Evolutionary conservation across 768 basidiomycete genomes (phyloP), one percentile per base, ranked within the genome.

Genomic region (Mrakia blollopis): DNA sequence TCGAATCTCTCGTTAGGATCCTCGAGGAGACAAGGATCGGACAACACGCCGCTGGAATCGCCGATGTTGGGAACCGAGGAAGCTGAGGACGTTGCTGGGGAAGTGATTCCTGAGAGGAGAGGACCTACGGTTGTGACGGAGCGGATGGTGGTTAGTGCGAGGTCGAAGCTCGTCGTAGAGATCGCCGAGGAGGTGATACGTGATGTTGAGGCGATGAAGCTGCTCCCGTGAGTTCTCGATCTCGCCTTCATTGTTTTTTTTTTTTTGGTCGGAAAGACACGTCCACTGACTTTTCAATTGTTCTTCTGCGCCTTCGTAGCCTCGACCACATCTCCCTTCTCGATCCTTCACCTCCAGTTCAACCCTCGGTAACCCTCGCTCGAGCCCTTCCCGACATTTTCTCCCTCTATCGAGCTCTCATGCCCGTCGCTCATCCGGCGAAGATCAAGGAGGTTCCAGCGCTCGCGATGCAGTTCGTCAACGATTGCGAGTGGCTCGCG

Each of bases 371-470:
- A 44, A 84, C 39, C 2, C 84, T 89, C 30, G 85, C 94, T 35
- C 81, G 88, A 62, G 87, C 90, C 79, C 86, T 90, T 25, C 85
- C 88, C 3, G 87, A 90, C 25, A 86, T 89, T 2, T 85, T 96
- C 74, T 93, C 95, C 73, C 84, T 97, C 13, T 91, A 89, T 83
- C 87, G 91, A 62, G 92, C 92, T 1, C 82, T 97, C 35, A 89
- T 91, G 81, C 92, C 92, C 18, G 86, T 91, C 52, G 86, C 86
- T 47, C 89, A 88, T 77, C 83, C 85, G 0, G 80, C 85, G 52
- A 84, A 86, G 63, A 83, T 91, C 41, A 81, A 81, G 32, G 82
- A 86, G 52, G 84, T 86, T 0, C 85, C 89, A 14, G 88, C 88
- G 28, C 83, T 86, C 37, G 85, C 87, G 0, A 89, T 96, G 87